Base-by-base conservation (phyloP, 2,329 filamentous ascomycete species). In the Colletotrichum camelliae region DNA sequence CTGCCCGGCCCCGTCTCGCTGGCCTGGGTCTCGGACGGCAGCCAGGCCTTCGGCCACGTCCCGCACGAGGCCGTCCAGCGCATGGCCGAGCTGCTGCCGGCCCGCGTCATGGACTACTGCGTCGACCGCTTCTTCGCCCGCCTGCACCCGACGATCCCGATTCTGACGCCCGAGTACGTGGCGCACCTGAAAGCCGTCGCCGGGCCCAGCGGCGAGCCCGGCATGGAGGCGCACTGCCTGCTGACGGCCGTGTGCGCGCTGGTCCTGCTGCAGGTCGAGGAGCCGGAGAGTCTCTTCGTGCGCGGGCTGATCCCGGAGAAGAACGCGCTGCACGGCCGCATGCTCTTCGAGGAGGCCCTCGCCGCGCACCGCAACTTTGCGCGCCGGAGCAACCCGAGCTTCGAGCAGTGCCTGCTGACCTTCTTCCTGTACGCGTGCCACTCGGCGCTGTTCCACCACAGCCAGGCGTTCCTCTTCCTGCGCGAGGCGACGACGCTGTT, bases 361-460 rank as follows among this genome's bases (percentile, higher is more conserved):
- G 79, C 81, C 1, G 80, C 82, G 0, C 83, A 87, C 61, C 83
- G 85, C 48, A 78, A 80, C 35, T 78, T 85, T 0, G 82, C 81
- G 0, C 80, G 83, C 4, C 81, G 80, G 33, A 81, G 83, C 15
- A 84, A 81, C 6, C 85, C 86, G 0, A 83, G 80, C 4, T 80
- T 87, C 12, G 83, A 87, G 55, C 82, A 83, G 39, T 85, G 86
- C 15, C 80, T 87, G 7, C 79, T 87, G 13, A 82, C 83, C 2
- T 88, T 88, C 77, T 87, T 88, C 66, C 81, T 88, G 21, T 88
- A 88, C 67, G 85, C 86, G 5, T 87, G 86, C 58, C 85, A 88
- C 62, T 84, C 85, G 2, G 80, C 82, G 13, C 78, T 87, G 7
- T 85, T 84, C 6, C 86, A 87, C 67, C 86, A 88, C 74, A 86